A percentile compares a stretch with the other conserved stretches of the same genome.
phyloP scores from a whole-genome alignment of 1,284 basidiomycete species.

The Ustilago xerochloae region DNA sequence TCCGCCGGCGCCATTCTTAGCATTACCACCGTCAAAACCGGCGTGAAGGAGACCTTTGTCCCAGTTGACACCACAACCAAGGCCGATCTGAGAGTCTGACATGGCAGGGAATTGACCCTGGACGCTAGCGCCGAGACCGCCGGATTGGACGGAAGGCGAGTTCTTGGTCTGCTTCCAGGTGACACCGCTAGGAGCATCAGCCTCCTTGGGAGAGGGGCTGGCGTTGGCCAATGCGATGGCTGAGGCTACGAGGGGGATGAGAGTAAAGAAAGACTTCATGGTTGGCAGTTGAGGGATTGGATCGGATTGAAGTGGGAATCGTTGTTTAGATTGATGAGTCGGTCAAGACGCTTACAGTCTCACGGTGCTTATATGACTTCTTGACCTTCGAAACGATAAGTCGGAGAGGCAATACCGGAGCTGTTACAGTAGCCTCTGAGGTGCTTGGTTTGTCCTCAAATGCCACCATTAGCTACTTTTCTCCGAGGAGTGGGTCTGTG shows the following conservation, averaged over 20 bases:
- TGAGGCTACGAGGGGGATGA: slow-evolving; percentile 10
- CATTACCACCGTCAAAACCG: slow-evolving; percentile 32
- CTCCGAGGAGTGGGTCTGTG: too few species aligned
- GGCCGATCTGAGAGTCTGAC: slow-evolving; percentile 8
- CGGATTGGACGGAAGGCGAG: not conserved
- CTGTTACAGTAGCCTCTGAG: too few species aligned
- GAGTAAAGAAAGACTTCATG: slow-evolving; percentile 6
- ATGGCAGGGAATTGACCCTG: slow-evolving; percentile 23
- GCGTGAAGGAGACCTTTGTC: slow-evolving; percentile 16
- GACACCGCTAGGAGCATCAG: slow-evolving; percentile 4
- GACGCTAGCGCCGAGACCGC: slow-evolving; percentile 21
- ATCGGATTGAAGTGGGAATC: too few species aligned
- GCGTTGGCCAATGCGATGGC: not conserved
- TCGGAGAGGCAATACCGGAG: too few species aligned
- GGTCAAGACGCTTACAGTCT: too few species aligned
- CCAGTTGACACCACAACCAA: slow-evolving; percentile 36
- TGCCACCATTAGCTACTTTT: too few species aligned
- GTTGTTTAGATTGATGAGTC: too few species aligned
- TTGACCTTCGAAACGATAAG: too few species aligned
- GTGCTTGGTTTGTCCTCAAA: too few species aligned
- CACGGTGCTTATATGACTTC: too few species aligned
- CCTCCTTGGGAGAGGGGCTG: not conserved
- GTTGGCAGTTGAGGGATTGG: not conserved
- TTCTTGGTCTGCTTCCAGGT: slow-evolving; percentile 12
- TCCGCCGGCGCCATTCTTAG: slow-evolving; percentile 17